Evolutionary conservation across 1,284 basidiomycete genomes (phyloP).

Genomic region (Tilletia walkeri): DNA sequence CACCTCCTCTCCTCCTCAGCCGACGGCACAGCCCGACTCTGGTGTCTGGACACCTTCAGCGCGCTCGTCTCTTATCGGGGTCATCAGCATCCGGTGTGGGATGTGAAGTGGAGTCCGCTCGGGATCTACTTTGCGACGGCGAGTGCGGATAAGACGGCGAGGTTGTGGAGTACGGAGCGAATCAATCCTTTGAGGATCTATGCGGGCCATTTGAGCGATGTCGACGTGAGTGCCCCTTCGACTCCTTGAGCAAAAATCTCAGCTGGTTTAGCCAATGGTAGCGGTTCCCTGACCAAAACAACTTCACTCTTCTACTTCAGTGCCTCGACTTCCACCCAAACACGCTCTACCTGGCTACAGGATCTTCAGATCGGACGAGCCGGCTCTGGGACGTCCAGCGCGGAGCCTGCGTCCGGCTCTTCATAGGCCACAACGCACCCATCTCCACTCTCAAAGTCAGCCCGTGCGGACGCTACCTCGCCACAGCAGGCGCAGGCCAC

Average conservation of each 20-base stretch:
- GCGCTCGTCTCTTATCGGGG: constrained; percentile 92
- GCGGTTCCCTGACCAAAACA: neutral
- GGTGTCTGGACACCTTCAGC: constrained; percentile 92
- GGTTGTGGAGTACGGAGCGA: constrained; percentile 93
- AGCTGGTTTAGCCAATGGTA: neutral
- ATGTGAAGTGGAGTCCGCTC: constrained; percentile 95
- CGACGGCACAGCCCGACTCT: constrained; percentile 84
- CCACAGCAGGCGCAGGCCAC: constrained; percentile 65
- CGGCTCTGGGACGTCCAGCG: constrained; percentile 98
- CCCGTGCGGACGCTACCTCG: constrained; percentile 89
- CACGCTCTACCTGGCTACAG: constrained; percentile 92
- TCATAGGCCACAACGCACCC: constrained; percentile 88
- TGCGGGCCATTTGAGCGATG: constrained; percentile 93
- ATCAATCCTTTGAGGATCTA: constrained; percentile 84
- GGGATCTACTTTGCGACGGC: constrained; percentile 98
- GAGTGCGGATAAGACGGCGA: constrained; percentile 87
- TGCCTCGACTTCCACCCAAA: constrained; percentile 96
- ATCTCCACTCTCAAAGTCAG: constrained; percentile 86
- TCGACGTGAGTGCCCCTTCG: constrained; percentile 71
- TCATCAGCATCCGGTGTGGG: constrained; percentile 97
- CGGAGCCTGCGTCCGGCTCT: constrained; percentile 87
- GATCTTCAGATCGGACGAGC: constrained; percentile 91
- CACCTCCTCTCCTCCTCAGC: constrained; percentile 90
- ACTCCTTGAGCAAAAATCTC: no score
- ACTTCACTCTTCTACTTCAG: constrained; percentile 59